Base-by-base conservation (phyloP, 2,329 filamentous ascomycete species). In the Colletotrichum spinosum region DNA sequence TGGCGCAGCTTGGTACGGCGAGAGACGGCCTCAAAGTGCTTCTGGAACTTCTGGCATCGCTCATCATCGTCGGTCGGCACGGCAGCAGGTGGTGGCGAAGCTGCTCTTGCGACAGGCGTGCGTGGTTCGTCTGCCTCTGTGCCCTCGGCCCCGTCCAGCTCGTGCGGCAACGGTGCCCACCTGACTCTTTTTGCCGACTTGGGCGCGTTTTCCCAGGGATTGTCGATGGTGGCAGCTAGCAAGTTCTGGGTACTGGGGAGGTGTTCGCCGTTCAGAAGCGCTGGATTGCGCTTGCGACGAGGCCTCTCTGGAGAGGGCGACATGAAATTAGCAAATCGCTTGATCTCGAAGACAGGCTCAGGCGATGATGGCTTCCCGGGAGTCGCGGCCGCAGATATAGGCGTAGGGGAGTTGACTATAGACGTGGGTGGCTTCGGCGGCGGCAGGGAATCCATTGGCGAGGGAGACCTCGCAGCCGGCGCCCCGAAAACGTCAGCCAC, bases 271-370 rank as follows among this genome's bases (percentile, higher is more conserved):
- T 70, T 72, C 48, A 68, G 70, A 63, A 63, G 69, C 44, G 65
- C 71, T 17, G 69, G 70, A n/a, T 66, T 62, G 49, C 34, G 15
- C 12, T 15, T 55, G 3, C 66, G 68, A 35, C 70, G 67, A 12
- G 67, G 69, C n/a, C 70, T 75, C 45, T 79, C 76, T 1, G 84
- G 81, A 0, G 84, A 84, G 1, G 83, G 80, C 1, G 82, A 82
- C 70, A 84, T 80, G 70, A 87, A 87, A 1, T 81, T 80, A 1
- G 82, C 79, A 70, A 87, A 87, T 0, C 84, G 80, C 67, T 83
- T 85, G 69, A 86, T 77, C 0, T 81, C 81, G 37, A 85, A 76
- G 5, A 80, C 79, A 12, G 81, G 78, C 54, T 86, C 81, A 6
- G 83, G 80, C 0, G 81, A 83, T 2, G 76, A 75, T 38, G 77